A percentile compares a stretch with the other conserved stretches of the same genome.
phyloP scores from a whole-genome alignment of 192 early-diverging fungal genomes.

The Linnemannia schmuckeri region DNA sequence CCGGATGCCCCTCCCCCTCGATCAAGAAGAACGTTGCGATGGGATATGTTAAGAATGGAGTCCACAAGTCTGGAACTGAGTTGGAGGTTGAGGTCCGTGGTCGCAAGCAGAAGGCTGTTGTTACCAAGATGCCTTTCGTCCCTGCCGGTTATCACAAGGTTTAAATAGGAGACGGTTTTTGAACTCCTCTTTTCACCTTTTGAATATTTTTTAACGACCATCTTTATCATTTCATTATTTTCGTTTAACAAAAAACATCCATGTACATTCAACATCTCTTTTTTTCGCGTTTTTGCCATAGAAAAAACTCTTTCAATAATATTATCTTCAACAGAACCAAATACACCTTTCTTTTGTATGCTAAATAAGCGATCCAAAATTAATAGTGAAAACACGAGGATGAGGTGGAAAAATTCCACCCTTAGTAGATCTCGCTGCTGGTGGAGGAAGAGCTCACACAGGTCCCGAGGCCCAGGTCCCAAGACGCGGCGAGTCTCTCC shows the following conservation, averaged over 20 bases:
- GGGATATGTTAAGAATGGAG: slow-evolving; percentile 92
- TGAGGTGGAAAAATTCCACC: not conserved
- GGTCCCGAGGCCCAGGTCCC: not conserved
- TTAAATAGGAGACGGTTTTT: not conserved
- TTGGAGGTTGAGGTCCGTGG: slow-evolving; percentile 93
- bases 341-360: not conserved
- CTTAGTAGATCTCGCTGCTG: not conserved
- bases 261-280: not conserved
- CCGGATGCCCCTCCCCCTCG: slow-evolving; percentile 90
- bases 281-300: not conserved
- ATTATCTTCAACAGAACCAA: not conserved
- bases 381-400: not conserved
- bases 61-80: slow-evolving; percentile 93
- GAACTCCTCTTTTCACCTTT: not conserved
- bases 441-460: not conserved
- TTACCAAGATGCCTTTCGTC: slow-evolving; percentile 98
- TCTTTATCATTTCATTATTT: not conserved
- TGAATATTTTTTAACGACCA: not conserved
- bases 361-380: not conserved
- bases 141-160: slow-evolving; percentile 82
- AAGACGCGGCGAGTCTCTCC: not conserved
- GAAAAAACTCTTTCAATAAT: slow-evolving; percentile 12
- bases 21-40: slow-evolving; percentile 98
- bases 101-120: slow-evolving; percentile 82
- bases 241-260: not conserved